phyloP scores from a whole-genome alignment of 106 monocot species.

The Triglochin maritima region DNA sequence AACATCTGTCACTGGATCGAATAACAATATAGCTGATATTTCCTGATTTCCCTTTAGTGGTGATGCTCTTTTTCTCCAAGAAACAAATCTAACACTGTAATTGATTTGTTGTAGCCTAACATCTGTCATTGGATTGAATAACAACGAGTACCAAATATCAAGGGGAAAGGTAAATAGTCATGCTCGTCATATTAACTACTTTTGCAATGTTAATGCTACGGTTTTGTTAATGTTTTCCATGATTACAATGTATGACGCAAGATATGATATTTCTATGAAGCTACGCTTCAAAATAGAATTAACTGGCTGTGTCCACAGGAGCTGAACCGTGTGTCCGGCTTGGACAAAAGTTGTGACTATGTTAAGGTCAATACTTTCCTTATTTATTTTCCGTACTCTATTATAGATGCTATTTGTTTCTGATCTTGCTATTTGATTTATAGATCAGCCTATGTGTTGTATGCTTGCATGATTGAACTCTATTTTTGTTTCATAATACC shows the following conservation, averaged over 20 bases:
- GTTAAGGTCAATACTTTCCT: constrained; percentile 46
- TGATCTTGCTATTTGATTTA: neutral
- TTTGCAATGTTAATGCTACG: too few species aligned
- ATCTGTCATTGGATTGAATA: constrained; percentile 83
- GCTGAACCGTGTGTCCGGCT: constrained; percentile 51
- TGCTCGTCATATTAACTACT: too few species aligned
- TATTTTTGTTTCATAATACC: neutral
- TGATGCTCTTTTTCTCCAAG: too few species aligned
- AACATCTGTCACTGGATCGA: constrained; percentile 72
- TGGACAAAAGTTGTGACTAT: constrained; percentile 54
- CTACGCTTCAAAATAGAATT: neutral
- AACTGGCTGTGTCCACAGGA: constrained; percentile 29
- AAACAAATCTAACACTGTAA: too few species aligned
- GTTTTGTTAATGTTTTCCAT: constrained; percentile 1
- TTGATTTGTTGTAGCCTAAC: constrained; percentile 40
- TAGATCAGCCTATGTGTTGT: neutral
- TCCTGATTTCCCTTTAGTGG: too few species aligned
- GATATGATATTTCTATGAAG: neutral
- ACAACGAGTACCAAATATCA: constrained; percentile 92
- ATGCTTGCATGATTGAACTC: too few species aligned
- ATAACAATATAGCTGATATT: constrained; percentile 34
- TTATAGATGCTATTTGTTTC: neutral
- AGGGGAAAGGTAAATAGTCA: constrained; percentile 68
- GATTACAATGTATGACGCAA: neutral
- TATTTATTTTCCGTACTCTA: neutral